Evolutionary conservation across 2,329 filamentous ascomycete species (phyloP).

Genomic region (Myotisia sp.): DNA sequence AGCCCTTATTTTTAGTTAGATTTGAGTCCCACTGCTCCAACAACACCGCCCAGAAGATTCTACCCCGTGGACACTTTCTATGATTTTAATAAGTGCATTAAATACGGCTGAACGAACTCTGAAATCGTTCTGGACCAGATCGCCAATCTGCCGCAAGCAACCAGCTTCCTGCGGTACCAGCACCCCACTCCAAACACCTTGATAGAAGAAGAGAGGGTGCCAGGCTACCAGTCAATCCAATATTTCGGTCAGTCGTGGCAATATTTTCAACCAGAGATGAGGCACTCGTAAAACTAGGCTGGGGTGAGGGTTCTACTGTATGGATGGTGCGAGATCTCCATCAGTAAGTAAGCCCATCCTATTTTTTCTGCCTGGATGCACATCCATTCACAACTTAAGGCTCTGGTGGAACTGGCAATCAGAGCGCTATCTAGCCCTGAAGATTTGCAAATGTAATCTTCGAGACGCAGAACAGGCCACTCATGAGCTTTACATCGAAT

Average conservation of each 20-base stretch:
- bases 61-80: too few relatives aligned
- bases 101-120: constrained; percentile 1
- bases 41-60: too few relatives aligned
- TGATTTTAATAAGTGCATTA: too few relatives aligned
- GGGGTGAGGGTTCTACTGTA: not conserved
- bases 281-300: not conserved
- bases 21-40: too few relatives aligned
- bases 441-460: constrained; percentile 20
- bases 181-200: not conserved
- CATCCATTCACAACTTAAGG: not conserved
- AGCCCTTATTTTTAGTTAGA: too few relatives aligned
- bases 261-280: not conserved
- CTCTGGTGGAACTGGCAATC: constrained; percentile 17
- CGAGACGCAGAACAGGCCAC: constrained; percentile 13
- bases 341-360: not conserved
- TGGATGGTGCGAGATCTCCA: constrained; percentile 1
- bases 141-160: not conserved
- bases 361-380: not conserved
- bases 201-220: constrained; percentile 1
- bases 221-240: not conserved
- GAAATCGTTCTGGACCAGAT: not conserved
- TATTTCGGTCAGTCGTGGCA: constrained; percentile 1
- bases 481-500: constrained; percentile 20
- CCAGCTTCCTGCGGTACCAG: not conserved
- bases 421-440: constrained; percentile 22